A percentile compares a stretch with the other conserved stretches of the same genome.
Evolutionary conservation across 148 eudicot genomes (phyloP).

Genomic region (Oxyria digyna): DNA sequence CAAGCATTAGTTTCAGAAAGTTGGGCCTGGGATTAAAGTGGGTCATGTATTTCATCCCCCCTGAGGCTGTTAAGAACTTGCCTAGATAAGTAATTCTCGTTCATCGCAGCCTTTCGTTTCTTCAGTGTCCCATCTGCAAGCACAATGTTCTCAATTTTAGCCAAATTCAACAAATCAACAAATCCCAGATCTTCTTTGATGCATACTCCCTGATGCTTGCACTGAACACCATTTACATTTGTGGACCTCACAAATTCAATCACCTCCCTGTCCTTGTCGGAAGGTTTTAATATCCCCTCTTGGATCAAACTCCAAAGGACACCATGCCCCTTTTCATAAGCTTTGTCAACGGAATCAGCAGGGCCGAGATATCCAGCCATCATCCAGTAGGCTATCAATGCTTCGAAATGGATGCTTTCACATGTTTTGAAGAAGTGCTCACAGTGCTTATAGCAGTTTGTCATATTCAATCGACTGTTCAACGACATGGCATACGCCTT

Average conservation of each 20-base stretch:
- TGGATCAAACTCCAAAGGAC: constrained; percentile 14
- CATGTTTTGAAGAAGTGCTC: constrained; percentile 6
- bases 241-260: not conserved
- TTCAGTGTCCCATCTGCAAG: not conserved
- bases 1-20: not conserved
- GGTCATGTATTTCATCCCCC: constrained; percentile 15
- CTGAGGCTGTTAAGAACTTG: not conserved
- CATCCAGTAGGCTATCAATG: constrained; percentile 32
- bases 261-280: constrained; percentile 15
- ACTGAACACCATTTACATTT: too few relatives aligned
- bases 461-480: not conserved
- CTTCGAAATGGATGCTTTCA: constrained; percentile 15
- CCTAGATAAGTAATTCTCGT: constrained; percentile 13
- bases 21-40: constrained; percentile 16
- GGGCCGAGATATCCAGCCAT: constrained; percentile 28
- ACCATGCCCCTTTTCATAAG: constrained; percentile 20
- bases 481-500: not conserved
- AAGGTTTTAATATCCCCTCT: constrained; percentile 15
- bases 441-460: not conserved
- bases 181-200: constrained; percentile 13
- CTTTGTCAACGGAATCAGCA: constrained; percentile 11
- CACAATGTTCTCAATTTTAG: constrained; percentile 14
- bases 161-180: constrained; percentile 14
- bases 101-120: too few relatives aligned
- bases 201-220: constrained; percentile 3